Evolutionary conservation across 2,329 filamentous ascomycete species (phyloP).

Genomic region (Penicillium sp.): DNA sequence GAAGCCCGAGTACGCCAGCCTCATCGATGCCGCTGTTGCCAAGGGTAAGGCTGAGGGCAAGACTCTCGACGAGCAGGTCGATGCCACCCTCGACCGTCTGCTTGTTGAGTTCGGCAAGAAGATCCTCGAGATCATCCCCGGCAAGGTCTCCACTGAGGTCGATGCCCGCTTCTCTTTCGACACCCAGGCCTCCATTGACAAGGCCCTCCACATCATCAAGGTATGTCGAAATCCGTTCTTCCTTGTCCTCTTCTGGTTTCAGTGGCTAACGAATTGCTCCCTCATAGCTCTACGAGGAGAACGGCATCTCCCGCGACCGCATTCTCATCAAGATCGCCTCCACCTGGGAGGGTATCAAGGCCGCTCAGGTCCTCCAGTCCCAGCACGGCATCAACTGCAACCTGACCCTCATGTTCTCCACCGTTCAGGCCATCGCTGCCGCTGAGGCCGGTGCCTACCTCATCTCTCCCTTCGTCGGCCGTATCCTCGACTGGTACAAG

Average conservation of each 20-base stretch:
- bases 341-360: slow-evolving; percentile 99
- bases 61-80: slow-evolving; percentile 70
- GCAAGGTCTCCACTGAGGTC: slow-evolving; percentile 98
- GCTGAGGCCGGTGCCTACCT: slow-evolving; percentile 93
- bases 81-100: slow-evolving; percentile 81
- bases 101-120: slow-evolving; percentile 97
- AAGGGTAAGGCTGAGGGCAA: slow-evolving; percentile 71
- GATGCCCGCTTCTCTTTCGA: slow-evolving; percentile 94
- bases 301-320: slow-evolving; percentile 86
- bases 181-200: slow-evolving; percentile 80
- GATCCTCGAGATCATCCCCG: slow-evolving; percentile 92
- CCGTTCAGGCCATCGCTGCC: slow-evolving; percentile 85
- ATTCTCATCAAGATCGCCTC: slow-evolving; percentile 98
- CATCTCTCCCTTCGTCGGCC: slow-evolving; percentile 97
- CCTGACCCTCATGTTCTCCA: slow-evolving; percentile 97
- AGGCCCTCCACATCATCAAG: slow-evolving; percentile 94
- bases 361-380: slow-evolving; percentile 88
- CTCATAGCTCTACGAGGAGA: slow-evolving; percentile 77
- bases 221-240: slow-evolving; percentile 44
- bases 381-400: slow-evolving; percentile 97
- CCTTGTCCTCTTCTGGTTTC: too few relatives aligned
- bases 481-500: slow-evolving; percentile 99
- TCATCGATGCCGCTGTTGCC: slow-evolving; percentile 75
- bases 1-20: slow-evolving; percentile 88
- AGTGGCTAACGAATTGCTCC: slow-evolving; percentile 14